Evolutionary conservation across 805 yeast species (phyloP), one percentile per base, ranked within the genome.

Genomic region (Dipodascopsis uninucleata): DNA sequence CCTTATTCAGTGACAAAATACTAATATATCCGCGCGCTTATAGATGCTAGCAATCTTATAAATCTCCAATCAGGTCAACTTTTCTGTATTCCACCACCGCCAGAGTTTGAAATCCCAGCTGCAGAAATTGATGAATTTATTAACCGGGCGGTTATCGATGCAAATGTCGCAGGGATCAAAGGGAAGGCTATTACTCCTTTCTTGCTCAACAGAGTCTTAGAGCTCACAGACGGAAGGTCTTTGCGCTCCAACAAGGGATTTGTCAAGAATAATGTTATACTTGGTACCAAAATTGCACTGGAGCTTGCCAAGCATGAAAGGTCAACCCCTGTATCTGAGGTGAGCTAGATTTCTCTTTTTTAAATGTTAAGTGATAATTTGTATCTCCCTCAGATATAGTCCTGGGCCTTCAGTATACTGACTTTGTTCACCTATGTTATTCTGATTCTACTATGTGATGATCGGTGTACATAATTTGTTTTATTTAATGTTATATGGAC

Each of bases 131-230:
- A 70, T 45, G 59, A 48, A 1, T 72, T 84, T 16, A 85, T 87
- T 42, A 72, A 71, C 3, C 65, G 68, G 5, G 87, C 95, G 1
- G 71, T 74, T 36, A 45, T 43, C 2, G 79, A 76, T 43, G 94
- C 95, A 1, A 67, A 66, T 4, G 39, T 48, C 4, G 50, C 59
- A 25, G 79, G 79, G 0, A 70, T 88, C 16, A 49, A 57, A 8
- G 96, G 96, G 5, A 88, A 88, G 61, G 75, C 76, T 6, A 68
- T 82, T 33, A 87, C 96, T 1, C 96, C 96, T 17, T 87, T 79
- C 58, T 62, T 87, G 56, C 72, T 87, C 33, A 66, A 72, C 31
- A 75, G 75, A 45, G 79, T 87, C 42, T 81, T 88, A 50, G 66
- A 70, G 40, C 72, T 71, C n/a, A 85, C 95, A 0, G 61, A 74